Evolutionary conservation across 768 basidiomycete genomes (phyloP), one percentile per base, ranked within the genome.

Genomic region (Serpula lacrymans): DNA sequence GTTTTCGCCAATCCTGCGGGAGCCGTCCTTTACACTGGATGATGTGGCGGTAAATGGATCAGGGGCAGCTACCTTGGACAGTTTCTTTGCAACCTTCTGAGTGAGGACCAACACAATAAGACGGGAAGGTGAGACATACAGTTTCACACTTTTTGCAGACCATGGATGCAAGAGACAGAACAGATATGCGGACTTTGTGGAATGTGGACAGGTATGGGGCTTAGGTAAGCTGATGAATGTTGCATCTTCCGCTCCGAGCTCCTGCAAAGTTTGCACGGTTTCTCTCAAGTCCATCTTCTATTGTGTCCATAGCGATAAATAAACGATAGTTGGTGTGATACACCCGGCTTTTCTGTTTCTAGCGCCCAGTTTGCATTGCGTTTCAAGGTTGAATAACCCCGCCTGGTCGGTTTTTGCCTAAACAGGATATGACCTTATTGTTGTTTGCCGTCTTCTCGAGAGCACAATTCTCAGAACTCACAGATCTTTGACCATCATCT

Each of bases 81-180:
- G 77, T 89, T 92, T 92, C 88, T 92, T 49, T 25, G 10, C 31
- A 12, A 21, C 3, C 29, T 4, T 1, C 13, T n/a, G 0, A n/a
- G 16, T 34, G 13, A 20, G 7, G 5, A n/a, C n/a, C n/a, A 43
- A 49, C 45, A 47, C 30, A 43, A 50, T 44, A 37, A 41, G 13
- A 47, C n/a, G n/a, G n/a, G n/a, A 49, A 40, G 41, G 50, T 40
- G 33, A 40, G 7, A 60, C 73, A 29, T 44, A 78, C 88, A 63
- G 75, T 70, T 67, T 88, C 86, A 63, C 88, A 91, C 72, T 88
- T 91, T 65, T 76, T 82, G 71, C 88, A 91, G 49, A 91, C 88
- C 88, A 91, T 91, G 65, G 42, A 35, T 34, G 37, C 35, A 16
- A 26, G 28, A 37, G n/a, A 13, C 16, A 10, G 13, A 22, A 1